Percentiles rank a stretch among this genome's conserved stretches.
These are phyloP conservation scores for Myxozyma geophila DNA, from an alignment of 805 yeast species.

Conservation along the genomic window DNA sequence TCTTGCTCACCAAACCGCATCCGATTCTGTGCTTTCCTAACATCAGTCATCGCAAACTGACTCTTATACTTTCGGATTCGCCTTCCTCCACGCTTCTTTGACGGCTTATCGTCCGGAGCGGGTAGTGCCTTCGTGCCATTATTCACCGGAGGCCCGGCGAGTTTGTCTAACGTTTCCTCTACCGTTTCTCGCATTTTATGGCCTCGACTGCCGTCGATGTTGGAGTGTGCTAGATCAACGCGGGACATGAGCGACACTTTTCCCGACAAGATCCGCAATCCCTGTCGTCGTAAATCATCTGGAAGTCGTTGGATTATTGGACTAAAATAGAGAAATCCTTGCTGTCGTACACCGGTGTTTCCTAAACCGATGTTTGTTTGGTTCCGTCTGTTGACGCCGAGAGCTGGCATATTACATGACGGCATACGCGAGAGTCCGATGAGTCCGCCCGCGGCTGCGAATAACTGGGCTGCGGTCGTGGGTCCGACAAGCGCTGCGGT, in stretches of 20 bases:
- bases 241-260: conserved; percentile 83
- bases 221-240: conserved; percentile 61
- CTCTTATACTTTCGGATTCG: conserved; percentile 79
- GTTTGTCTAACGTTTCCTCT: conserved; percentile 64
- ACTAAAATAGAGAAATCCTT: conserved; percentile 69
- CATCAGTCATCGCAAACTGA: conserved; percentile 77
- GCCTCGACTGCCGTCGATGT: conserved; percentile 61
- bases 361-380: conserved; percentile 50
- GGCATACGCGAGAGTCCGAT: conserved; percentile 69
- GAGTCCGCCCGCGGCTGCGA: conserved; percentile 72
- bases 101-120: conserved; percentile 71
- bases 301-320: conserved; percentile 65
- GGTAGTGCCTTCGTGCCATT: conserved; percentile 67
- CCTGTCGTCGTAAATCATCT: conserved; percentile 63
- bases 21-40: conserved; percentile 81
- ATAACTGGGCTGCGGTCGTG: conserved; percentile 69
- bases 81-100: conserved; percentile 86
- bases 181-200: conserved; percentile 63
- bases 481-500: conserved; percentile 73
- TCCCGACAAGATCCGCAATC: conserved; percentile 77
- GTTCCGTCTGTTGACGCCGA: conserved; percentile 59
- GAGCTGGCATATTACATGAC: conserved; percentile 79
- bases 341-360: conserved; percentile 57
- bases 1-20: conserved; percentile 82
- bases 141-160: conserved; percentile 76